Evolutionary conservation across 139 green algal genomes (phyloP), one percentile per base, ranked within the genome.

Genomic region (Chlorella ohadii): DNA sequence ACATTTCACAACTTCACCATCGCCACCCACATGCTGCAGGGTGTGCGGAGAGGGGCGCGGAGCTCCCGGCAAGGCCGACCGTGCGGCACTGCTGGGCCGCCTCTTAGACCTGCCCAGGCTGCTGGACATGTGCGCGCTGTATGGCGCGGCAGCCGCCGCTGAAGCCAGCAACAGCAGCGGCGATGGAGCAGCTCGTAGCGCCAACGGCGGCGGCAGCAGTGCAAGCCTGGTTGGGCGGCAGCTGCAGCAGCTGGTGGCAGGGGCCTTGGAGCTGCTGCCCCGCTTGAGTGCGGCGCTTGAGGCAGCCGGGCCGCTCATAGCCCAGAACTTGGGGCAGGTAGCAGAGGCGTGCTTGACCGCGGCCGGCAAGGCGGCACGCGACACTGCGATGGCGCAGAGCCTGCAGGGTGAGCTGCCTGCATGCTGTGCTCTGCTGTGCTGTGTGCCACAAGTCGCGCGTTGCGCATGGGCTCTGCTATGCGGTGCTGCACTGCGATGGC

Each of bases 241-340:
- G 47, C 68, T 78, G 81, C 1, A 16, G 25, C 65, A 59, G 57
- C 22, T 74, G 57, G 77, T 73, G 39, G 61, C 23, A 13, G 79
- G 65, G 2, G 61, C 64, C 0, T 87, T 98, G 17, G 31, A 33
- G 64, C 82, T 95, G 68, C 91, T 95, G 88, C 93, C 94, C n/a
- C 61, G 82, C 23, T 92, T 93, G 44, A 19, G n/a, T 6, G 36
- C 36, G 4, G 91, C 97, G 55, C 34, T 94, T 59, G 63, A 47
- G 34, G 44, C 63, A 1, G 47, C 86, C n/a, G 88, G 73, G 9
- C 66, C 85, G 17, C 68, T 84, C 2, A 61, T 96, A 28, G 72
- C 80, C 19, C 84, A 59, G 31, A 98, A 96, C 85, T 44, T 98
- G 55, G 67, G 34, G 4, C 80, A 85, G 68, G 80, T 97, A 28